Evolutionary conservation across 75 land plant species (phyloP).

Genomic region (Pinus albicaulis): DNA sequence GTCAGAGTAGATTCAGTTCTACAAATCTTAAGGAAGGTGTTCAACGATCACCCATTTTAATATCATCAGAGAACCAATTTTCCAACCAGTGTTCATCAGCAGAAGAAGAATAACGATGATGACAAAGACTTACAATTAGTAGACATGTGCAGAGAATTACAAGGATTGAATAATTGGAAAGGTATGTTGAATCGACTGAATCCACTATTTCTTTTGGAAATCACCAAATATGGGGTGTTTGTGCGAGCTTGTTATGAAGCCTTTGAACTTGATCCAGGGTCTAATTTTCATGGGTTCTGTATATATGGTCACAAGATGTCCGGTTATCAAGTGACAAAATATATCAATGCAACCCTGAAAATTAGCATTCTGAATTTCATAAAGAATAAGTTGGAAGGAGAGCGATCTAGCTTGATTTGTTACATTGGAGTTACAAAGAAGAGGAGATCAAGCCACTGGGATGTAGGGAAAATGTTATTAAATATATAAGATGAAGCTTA

Average conservation of each 20-base stretch:
- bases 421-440: slow-evolving; percentile 51
- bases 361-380: slow-evolving; percentile 22
- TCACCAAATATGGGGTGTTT: slow-evolving; percentile 75
- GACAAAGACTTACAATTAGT: neutral
- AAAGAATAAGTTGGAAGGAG: slow-evolving; percentile 6
- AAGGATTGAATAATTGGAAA: slow-evolving; percentile 65
- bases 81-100: neutral
- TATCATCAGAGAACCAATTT: neutral
- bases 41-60: neutral
- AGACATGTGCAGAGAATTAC: slow-evolving; percentile 50
- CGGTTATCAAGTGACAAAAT: slow-evolving; percentile 71
- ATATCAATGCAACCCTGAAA: slow-evolving; percentile 63
- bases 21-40: neutral
- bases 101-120: neutral
- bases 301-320: slow-evolving; percentile 24
- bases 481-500: too few species aligned
- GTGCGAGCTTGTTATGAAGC: slow-evolving; percentile 53
- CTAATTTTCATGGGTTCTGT: slow-evolving; percentile 62
- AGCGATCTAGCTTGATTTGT: slow-evolving; percentile 56
- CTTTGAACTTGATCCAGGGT: slow-evolving; percentile 61
- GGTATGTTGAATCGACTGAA: slow-evolving; percentile 32
- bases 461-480: too few species aligned
- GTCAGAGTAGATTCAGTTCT: neutral
- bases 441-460: slow-evolving; percentile 36
- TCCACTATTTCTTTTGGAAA: slow-evolving; percentile 45